Base-by-base conservation (phyloP, 148 eudicot species). In the Spergularia marina region DNA sequence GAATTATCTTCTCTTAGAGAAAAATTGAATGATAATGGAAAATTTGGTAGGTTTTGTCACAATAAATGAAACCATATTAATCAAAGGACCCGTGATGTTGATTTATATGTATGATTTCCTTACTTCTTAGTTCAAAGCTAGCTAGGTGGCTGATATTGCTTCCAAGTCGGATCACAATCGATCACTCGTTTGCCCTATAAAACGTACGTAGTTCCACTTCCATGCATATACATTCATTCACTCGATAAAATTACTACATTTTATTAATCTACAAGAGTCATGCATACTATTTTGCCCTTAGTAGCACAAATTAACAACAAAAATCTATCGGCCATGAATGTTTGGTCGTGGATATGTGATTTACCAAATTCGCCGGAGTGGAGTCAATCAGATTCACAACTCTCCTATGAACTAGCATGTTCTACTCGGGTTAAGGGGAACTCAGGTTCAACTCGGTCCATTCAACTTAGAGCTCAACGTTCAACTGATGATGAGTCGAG, bases 261-360 rank as follows among this genome's bases (percentile, higher is more conserved):
- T 30, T 3, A 30, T 30, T 30, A 0, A 30, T 30, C 36, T 30
- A 30, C 36, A 30, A 30, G 1, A 30, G 36, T 30, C 36, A 30
- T 30, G 36, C 36, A 30, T 0, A 30, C 36, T 30, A 30, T 30
- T 30, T 30, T 30, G 36, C 36, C 49, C 10, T 44, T 44, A 44
- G 8, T 44, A 44, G 49, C 49, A 44, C 8, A 44, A 44, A 44
- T 0, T 44, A 44, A 44, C 1, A 44, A 44, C 10, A 44, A 6
- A 44, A 30, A 30, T 30, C 10, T 44, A 44, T 44, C 49, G 49
- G 5, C 49, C 59, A 91, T 90, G 96, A 97, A 94, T 76, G 68
- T 85, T 52, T 95, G 98, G 98, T 77, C 87, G 60, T 92, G 98
- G 97, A 95, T 95, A 77, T 87, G 80, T 74, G 96, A 90, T 18